Evolutionary conservation across 2,329 filamentous ascomycete species (phyloP).

Genomic region (Microcyclospora tardicrescens): DNA sequence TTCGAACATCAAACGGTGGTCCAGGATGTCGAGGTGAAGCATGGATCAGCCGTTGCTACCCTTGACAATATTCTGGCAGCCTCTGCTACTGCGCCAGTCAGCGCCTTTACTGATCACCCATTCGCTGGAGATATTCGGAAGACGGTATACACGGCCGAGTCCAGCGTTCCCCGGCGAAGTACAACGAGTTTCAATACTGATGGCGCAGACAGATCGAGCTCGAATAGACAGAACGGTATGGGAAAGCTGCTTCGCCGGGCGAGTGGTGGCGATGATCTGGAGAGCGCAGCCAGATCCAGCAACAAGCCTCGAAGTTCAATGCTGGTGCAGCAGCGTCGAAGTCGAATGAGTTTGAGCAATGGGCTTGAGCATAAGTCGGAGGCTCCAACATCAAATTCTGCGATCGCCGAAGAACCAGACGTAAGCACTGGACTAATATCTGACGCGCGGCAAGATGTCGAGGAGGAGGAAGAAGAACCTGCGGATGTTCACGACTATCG

Average conservation of each 20-base stretch:
- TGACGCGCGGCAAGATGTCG: slow-evolving; percentile 19
- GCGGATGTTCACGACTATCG: slow-evolving; percentile 2
- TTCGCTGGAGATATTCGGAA: slow-evolving; percentile 63
- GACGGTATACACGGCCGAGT: slow-evolving; percentile 54
- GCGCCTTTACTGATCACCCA: slow-evolving; percentile 79
- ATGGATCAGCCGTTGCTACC: slow-evolving; percentile 75
- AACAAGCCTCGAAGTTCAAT: too few species aligned
- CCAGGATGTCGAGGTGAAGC: slow-evolving; percentile 45
- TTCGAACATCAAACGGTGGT: slow-evolving; percentile 58
- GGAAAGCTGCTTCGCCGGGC: slow-evolving; percentile 19
- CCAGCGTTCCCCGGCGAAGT: slow-evolving; percentile 15
- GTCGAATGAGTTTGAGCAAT: slow-evolving; percentile 21
- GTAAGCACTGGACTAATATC: slow-evolving; percentile 11
- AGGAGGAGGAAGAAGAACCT: slow-evolving; percentile 22
- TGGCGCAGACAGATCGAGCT: slow-evolving; percentile 13
- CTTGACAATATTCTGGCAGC: slow-evolving; percentile 87
- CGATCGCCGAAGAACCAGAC: slow-evolving; percentile 8
- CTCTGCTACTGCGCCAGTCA: slow-evolving; percentile 74
- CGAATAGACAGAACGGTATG: slow-evolving; percentile 3
- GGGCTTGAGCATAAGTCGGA: slow-evolving; percentile 9
- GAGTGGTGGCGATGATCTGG: slow-evolving; percentile 18
- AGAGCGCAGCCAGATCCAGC: background rate
- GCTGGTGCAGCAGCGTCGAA: slow-evolving; percentile 20
- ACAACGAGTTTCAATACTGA: slow-evolving; percentile 5
- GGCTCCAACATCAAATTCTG: slow-evolving; percentile 7